Evolutionary conservation across 2,329 filamentous ascomycete species (phyloP).

Genomic region (Trichophyton verrucosum): DNA sequence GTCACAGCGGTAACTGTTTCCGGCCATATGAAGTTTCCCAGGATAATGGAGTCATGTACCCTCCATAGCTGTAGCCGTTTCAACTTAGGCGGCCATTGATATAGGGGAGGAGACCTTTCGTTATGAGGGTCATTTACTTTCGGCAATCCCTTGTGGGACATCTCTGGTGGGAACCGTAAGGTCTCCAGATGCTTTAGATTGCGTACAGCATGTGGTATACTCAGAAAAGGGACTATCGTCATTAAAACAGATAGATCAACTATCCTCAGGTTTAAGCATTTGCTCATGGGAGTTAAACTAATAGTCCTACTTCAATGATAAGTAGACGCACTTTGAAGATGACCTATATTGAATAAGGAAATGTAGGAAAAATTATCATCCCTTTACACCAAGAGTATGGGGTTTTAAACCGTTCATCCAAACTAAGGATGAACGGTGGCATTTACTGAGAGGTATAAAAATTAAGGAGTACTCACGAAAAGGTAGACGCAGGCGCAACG

Average conservation of each 20-base stretch:
- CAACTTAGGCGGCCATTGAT: conserved; percentile 20
- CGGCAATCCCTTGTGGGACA: background rate
- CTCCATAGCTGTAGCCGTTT: conserved; percentile 12
- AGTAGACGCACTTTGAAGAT: background rate
- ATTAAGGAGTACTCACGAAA: conserved; percentile 33
- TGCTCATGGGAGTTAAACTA: background rate
- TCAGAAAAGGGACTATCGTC: background rate
- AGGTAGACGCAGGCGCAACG: conserved; percentile 45
- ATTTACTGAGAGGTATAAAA: background rate
- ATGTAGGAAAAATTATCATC: background rate
- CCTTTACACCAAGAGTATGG: background rate
- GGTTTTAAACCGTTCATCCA: background rate
- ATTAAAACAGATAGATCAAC: background rate
- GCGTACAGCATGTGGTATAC: background rate
- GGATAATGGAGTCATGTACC: background rate
- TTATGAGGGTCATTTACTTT: background rate
- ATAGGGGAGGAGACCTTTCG: background rate
- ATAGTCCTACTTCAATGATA: background rate
- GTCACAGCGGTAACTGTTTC: conserved; percentile 15
- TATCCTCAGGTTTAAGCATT: background rate
- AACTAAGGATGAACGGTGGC: background rate
- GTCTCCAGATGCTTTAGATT: conserved; percentile 13
- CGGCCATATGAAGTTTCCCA: conserved; percentile 8
- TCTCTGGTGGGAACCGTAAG: conserved; percentile 33
- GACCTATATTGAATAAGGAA: background rate